Conservation (phyloP, 2,329 filamentous ascomycete genomes). For the Gremmenia infestans region DNA sequence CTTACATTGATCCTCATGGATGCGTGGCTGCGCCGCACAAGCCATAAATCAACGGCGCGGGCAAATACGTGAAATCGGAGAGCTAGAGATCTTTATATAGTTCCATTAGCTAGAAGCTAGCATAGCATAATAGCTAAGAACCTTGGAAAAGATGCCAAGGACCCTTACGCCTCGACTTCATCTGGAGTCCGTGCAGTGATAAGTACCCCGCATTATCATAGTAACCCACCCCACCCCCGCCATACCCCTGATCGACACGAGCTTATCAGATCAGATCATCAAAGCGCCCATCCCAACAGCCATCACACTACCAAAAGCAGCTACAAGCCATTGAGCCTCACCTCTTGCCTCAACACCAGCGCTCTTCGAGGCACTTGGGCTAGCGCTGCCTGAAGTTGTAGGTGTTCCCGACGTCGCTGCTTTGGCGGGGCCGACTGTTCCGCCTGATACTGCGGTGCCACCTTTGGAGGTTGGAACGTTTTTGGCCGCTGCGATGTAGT, state of each 20-base stretch:
- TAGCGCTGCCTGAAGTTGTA: conserved; percentile 2
- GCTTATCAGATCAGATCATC: conserved; percentile 6
- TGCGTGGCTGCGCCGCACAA: background rate
- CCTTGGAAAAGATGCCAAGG: too few species aligned
- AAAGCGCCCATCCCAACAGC: conserved; percentile 14
- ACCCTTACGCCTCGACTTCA: too few species aligned
- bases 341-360: conserved; percentile 10
- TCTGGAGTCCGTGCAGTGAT: background rate
- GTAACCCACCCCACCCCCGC: background rate
- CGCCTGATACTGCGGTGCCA: conserved; percentile 16
- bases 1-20: background rate
- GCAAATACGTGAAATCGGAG: too few species aligned
- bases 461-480: conserved; percentile 1
- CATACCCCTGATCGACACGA: background rate
- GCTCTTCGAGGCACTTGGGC: conserved; percentile 1
- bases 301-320: conserved; percentile 8
- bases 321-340: conserved; percentile 9
- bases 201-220: background rate
- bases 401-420: conserved; percentile 1
- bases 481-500: conserved; percentile 13
- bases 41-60: background rate
- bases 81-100: too few species aligned
- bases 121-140: too few species aligned
- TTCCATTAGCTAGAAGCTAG: too few species aligned
- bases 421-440: conserved; percentile 11